Evolutionary conservation across 2,329 filamentous ascomycete species (phyloP), one percentile per base, ranked within the genome.

Genomic region (Paecilomyces sp.): DNA sequence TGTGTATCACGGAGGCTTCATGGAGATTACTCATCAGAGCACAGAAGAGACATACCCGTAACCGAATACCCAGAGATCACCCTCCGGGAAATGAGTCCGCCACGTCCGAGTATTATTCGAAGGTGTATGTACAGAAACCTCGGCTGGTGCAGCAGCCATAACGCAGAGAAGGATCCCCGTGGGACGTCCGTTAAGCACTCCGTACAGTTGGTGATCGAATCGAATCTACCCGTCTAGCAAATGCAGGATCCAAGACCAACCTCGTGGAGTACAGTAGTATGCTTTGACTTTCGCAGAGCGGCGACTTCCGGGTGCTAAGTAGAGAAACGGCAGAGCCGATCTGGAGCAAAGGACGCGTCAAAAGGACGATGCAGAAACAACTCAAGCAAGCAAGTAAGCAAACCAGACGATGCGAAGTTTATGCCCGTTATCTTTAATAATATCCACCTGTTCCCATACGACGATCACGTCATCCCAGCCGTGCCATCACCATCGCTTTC

Each of bases 21-120:
- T 18, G n/a, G 8, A 9, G 2, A 18, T 8, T n/a, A 18, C n/a
- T 47, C 41, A 7, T 47, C 15, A 47, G 8, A 47, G 5, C 6
- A 51, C 54, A 50, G 55, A 41, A 62, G 61, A 61, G 53, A 78
- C 82, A 65, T 80, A 96, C 93, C 93, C 94, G 71, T 97, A 99
- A 63, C 94, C 94, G 75, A 96, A 97, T 54, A 99, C 81, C 94
- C 94, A 99, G 69, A 97, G 92, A 71, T 96, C 90, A 36, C 84
- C 80, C 25, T 78, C 66, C 1, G 75, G 74, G 52, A 77, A 77
- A 63, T 77, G 64, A 66, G 67, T 69, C 70, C 71, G 68, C 76
- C 78, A 84, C 74, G 70, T 71, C 67, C 66, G 68, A 31, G 68
- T 69, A n/a, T 67, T 65, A n/a, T 67, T 65, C 8, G 66, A 64